These are phyloP conservation scores for Blepharisma japonicum DNA, from an alignment of 73 alveolate genomes.

Conservation along the genomic window DNA sequence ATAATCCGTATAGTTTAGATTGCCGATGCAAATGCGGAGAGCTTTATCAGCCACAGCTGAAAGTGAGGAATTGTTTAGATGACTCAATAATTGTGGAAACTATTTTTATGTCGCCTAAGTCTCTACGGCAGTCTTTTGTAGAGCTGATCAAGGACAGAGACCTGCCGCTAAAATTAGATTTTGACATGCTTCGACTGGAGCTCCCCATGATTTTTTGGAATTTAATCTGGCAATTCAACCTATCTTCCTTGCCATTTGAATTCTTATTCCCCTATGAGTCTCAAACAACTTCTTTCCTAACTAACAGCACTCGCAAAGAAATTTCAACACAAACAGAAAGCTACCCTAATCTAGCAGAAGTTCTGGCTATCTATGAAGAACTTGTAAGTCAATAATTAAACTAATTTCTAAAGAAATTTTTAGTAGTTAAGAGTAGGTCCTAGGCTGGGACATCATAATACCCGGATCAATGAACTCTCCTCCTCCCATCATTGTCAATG, in stretches of 20 bases:
- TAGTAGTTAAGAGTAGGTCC: too few species aligned
- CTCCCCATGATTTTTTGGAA: slow-evolving; percentile 15
- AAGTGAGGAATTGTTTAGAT: background rate
- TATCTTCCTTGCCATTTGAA: background rate
- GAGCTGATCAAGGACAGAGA: slow-evolving; percentile 1
- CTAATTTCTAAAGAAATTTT: too few species aligned
- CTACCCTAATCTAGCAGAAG: too few species aligned
- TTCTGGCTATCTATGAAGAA: too few species aligned
- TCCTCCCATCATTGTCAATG: slow-evolving; percentile 1
- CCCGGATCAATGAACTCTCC: too few species aligned
- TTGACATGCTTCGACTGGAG: background rate
- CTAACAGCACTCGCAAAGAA: too few species aligned
- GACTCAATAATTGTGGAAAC: background rate
- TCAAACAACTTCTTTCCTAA: too few species aligned
- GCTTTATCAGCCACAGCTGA: background rate
- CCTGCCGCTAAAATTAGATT: background rate
- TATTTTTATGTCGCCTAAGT: background rate
- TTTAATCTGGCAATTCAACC: background rate
- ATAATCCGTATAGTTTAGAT: too few species aligned
- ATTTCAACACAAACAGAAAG: too few species aligned
- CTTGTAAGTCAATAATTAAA: too few species aligned
- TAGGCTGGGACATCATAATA: too few species aligned
- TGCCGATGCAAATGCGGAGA: too few species aligned
- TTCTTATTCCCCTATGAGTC: slow-evolving; percentile 11
- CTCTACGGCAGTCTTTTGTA: background rate